These are phyloP conservation scores for Yarrowia galli DNA, from an alignment of 1,139 yeast species.

Conservation along the genomic window DNA sequence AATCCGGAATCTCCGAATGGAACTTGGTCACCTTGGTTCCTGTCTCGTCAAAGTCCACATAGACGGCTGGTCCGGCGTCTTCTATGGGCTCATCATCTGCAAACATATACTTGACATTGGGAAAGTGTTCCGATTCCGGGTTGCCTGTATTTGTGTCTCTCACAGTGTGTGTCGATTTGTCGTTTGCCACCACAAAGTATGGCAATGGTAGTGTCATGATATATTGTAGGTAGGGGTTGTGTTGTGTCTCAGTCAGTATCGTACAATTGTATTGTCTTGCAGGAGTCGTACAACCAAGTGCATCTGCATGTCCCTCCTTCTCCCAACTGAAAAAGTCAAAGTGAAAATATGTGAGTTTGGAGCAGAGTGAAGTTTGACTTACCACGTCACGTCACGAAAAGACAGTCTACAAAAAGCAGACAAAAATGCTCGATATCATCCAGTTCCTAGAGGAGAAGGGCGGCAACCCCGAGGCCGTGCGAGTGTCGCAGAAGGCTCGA, in stretches of 20 bases:
- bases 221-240: neutral
- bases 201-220: conserved; percentile 45
- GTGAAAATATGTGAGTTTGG: conserved; percentile 26
- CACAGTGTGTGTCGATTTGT: conserved; percentile 41
- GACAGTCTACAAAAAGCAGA: too few species aligned
- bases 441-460: conserved; percentile 95
- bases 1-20: conserved; percentile 51
- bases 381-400: conserved; percentile 13
- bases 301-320: neutral
- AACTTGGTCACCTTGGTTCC: conserved; percentile 47
- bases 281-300: neutral
- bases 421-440: conserved; percentile 85
- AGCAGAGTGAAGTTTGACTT: neutral
- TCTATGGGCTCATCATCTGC: conserved; percentile 48
- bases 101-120: conserved; percentile 47
- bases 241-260: neutral
- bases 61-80: conserved; percentile 43
- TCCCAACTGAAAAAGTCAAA: conserved; percentile 33
- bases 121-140: conserved; percentile 20
- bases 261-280: neutral
- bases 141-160: conserved; percentile 25
- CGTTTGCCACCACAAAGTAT: conserved; percentile 45
- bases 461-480: conserved; percentile 89
- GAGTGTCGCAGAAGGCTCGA: conserved; percentile 90
- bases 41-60: conserved; percentile 52